Conservation (phyloP, 495 filamentous ascomycete genomes). For the Penicillium nucicola region DNA sequence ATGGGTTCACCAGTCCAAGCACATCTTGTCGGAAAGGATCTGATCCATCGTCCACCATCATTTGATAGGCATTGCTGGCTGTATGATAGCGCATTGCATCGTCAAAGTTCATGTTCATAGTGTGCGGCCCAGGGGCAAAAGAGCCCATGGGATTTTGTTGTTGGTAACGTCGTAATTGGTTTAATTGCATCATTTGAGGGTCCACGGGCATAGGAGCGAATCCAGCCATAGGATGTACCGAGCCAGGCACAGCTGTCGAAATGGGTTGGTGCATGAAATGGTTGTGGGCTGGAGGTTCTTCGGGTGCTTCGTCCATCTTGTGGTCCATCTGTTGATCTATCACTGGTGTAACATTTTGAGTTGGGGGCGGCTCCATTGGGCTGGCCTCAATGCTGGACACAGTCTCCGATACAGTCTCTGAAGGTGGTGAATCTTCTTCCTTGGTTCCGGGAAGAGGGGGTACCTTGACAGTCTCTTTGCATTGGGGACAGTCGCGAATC, state of each 20-base stretch:
- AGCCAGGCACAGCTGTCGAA: slow-evolving; percentile 23
- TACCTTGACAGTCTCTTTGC: slow-evolving; percentile 73
- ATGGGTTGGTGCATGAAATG: slow-evolving; percentile 32
- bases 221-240: slow-evolving; percentile 36
- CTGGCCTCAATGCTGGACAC: slow-evolving; percentile 16
- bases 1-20: slow-evolving; percentile 39
- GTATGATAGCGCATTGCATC: slow-evolving; percentile 41
- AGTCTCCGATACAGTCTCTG: slow-evolving; percentile 21
- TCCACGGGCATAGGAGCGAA: slow-evolving; percentile 43
- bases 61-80: slow-evolving; percentile 38
- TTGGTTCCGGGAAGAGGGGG: slow-evolving; percentile 33
- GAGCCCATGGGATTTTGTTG: slow-evolving; percentile 37
- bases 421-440: slow-evolving; percentile 24
- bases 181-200: slow-evolving; percentile 44
- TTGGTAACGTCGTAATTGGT: slow-evolving; percentile 37
- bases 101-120: slow-evolving; percentile 35
- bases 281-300: slow-evolving; percentile 29
- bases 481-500: slow-evolving; percentile 87
- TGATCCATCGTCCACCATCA: slow-evolving; percentile 44
- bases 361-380: slow-evolving; percentile 14
- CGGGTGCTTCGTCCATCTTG: slow-evolving; percentile 16
- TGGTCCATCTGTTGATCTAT: slow-evolving; percentile 16
- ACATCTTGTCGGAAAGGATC: slow-evolving; percentile 40
- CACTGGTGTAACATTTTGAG: slow-evolving; percentile 21
- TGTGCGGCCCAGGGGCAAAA: slow-evolving; percentile 29